Conservation (phyloP, 2,329 filamentous ascomycete species). For the Zasmidium cellare region DNA sequence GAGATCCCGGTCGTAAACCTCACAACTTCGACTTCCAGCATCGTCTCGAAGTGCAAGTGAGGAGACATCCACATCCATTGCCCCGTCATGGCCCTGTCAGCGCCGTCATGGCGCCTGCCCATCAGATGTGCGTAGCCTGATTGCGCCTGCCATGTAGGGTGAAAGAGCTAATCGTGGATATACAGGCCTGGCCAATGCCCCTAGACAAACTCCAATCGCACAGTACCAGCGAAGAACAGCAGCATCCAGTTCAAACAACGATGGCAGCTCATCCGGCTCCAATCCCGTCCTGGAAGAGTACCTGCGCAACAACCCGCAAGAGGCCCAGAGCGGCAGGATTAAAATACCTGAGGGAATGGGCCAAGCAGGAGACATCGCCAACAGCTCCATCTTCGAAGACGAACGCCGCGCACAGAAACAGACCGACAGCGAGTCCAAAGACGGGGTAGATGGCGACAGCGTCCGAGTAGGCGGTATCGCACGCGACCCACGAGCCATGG, state of each 20-base stretch:
- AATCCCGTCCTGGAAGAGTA: slow-evolving; percentile 66
- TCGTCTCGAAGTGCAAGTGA: neutral
- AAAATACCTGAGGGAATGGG: slow-evolving; percentile 18
- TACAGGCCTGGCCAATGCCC: slow-evolving; percentile 11
- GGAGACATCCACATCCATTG: neutral
- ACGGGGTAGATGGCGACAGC: slow-evolving; percentile 21
- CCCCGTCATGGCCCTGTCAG: slow-evolving; percentile 62
- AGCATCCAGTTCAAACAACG: slow-evolving; percentile 11
- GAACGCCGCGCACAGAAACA: slow-evolving; percentile 30
- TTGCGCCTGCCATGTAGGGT: neutral
- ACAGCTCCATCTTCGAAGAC: slow-evolving; percentile 55
- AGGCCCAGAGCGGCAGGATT: slow-evolving; percentile 2
- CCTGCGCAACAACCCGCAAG: slow-evolving; percentile 34
- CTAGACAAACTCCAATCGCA: slow-evolving; percentile 10
- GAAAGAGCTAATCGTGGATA: slow-evolving; percentile 5
- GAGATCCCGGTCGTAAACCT: slow-evolving; percentile 1
- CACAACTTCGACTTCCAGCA: neutral
- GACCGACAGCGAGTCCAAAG: slow-evolving; percentile 15
- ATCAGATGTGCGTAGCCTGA: slow-evolving; percentile 55
- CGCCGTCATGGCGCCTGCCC: slow-evolving; percentile 63
- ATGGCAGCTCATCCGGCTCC: slow-evolving; percentile 6
- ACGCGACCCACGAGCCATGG: slow-evolving; percentile 57
- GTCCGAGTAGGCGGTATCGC: slow-evolving; percentile 13
- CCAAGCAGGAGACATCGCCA: slow-evolving; percentile 45
- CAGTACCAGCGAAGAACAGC: slow-evolving; percentile 6